Conservation (phyloP, 163 green algal species). For the Volvox carteri region DNA sequence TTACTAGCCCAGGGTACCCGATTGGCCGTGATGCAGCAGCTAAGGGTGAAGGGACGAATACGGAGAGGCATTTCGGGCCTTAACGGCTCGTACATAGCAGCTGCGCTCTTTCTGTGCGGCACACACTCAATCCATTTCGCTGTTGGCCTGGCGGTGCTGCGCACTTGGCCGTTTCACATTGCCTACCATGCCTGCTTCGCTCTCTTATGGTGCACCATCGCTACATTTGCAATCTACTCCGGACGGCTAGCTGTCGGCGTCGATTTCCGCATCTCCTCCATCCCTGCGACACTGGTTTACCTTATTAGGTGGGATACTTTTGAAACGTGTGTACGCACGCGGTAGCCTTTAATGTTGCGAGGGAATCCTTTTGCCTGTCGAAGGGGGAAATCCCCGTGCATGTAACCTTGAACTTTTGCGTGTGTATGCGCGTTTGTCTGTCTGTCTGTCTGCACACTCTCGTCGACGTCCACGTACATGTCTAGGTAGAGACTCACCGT, state of each 20-base stretch:
- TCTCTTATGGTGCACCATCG: conserved; percentile 41
- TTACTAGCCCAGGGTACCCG: conserved; percentile 14
- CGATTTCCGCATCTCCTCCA: conserved; percentile 21
- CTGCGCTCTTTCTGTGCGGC: conserved; percentile 23
- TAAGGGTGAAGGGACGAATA: background rate
- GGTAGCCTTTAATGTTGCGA: no score
- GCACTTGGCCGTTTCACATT: conserved; percentile 56
- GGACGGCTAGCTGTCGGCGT: background rate
- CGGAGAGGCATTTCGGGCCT: conserved; percentile 18
- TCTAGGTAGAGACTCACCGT: no score
- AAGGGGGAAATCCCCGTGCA: no score
- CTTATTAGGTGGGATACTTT: conserved; percentile 29
- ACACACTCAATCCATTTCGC: conserved; percentile 34
- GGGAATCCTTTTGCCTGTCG: no score
- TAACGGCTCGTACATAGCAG: conserved; percentile 39
- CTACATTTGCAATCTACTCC: conserved; percentile 6
- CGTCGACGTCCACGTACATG: no score
- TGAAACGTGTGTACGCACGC: no score
- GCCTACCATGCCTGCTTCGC: conserved; percentile 43
- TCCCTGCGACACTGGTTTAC: background rate
- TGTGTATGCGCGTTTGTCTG: no score
- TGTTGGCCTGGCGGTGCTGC: conserved; percentile 28
- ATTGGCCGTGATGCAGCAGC: background rate
- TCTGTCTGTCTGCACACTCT: no score
- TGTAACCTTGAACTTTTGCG: no score